Evolutionary conservation across 768 basidiomycete species (phyloP).

Genomic region (Mycena sanguinolenta): DNA sequence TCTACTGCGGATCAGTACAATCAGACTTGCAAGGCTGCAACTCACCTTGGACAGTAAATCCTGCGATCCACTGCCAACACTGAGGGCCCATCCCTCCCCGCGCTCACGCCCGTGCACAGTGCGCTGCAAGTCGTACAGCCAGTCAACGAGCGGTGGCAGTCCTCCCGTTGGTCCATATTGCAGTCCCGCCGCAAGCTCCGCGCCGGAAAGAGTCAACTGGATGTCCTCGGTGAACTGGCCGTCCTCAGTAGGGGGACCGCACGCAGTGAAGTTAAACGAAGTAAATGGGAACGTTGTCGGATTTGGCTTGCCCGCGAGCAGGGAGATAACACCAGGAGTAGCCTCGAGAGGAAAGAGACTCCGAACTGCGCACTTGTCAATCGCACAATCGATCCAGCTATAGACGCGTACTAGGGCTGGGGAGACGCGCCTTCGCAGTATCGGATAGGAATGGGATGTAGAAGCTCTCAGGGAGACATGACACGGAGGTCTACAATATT

Average conservation of each 20-base stretch:
- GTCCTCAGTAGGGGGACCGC: constrained; percentile 57
- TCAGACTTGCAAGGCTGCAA: constrained; percentile 27
- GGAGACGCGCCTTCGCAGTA: constrained; percentile 70
- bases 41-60: constrained; percentile 89
- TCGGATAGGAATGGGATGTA: constrained; percentile 75
- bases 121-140: constrained; percentile 82
- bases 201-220: constrained; percentile 65
- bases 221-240: constrained; percentile 50
- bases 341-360: constrained; percentile 84
- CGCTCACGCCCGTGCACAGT: constrained; percentile 71
- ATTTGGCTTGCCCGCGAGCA: constrained; percentile 95
- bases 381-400: background rate
- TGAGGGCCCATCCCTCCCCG: constrained; percentile 80
- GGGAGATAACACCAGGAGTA: constrained; percentile 80
- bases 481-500: constrained; percentile 30
- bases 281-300: constrained; percentile 92
- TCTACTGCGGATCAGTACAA: constrained; percentile 57
- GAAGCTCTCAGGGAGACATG: constrained; percentile 62
- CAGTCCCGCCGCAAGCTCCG: constrained; percentile 74
- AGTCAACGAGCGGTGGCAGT: constrained; percentile 70
- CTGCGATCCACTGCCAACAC: constrained; percentile 88
- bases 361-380: constrained; percentile 59
- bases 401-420: constrained; percentile 68
- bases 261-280: constrained; percentile 76
- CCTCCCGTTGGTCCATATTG: constrained; percentile 86